These are phyloP conservation scores for Pouteria glomerata DNA, from an alignment of 148 eudicot genomes.

Conservation along the genomic window DNA sequence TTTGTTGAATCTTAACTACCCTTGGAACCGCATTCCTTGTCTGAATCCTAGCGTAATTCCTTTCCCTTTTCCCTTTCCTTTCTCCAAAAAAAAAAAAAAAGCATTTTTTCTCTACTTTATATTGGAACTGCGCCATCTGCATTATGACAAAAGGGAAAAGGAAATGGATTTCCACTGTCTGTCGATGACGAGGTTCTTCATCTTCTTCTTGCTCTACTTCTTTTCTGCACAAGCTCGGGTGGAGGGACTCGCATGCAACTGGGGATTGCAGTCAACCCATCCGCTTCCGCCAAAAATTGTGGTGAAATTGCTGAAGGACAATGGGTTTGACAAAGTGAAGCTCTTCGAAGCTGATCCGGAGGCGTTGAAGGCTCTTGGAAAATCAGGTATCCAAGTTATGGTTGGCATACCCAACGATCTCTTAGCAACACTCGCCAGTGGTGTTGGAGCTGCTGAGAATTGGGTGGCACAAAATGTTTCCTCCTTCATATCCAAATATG, in stretches of 20 bases:
- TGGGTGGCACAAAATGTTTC: slow-evolving; percentile 87
- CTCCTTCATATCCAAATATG: slow-evolving; percentile 45
- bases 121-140: too few species aligned
- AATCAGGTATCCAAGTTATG: slow-evolving; percentile 91
- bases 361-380: slow-evolving; percentile 71
- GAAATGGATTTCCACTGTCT: slow-evolving; percentile 12
- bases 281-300: slow-evolving; percentile 73
- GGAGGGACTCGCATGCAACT: slow-evolving; percentile 62
- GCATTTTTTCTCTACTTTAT: background rate
- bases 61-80: slow-evolving; percentile 30
- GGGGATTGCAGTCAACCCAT: slow-evolving; percentile 70
- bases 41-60: slow-evolving; percentile 27
- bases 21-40: slow-evolving; percentile 33
- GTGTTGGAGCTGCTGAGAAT: slow-evolving; percentile 62
- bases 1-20: too few species aligned
- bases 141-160: slow-evolving; percentile 4
- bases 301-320: slow-evolving; percentile 72
- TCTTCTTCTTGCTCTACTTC: slow-evolving; percentile 19
- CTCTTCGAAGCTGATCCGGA: slow-evolving; percentile 83
- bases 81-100: background rate
- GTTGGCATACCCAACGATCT: slow-evolving; percentile 90
- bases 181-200: background rate
- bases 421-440: slow-evolving; percentile 56
- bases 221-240: slow-evolving; percentile 27
- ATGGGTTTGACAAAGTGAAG: slow-evolving; percentile 87